Conservation (phyloP, 805 yeast genomes). For the Kuraishia floccosa region DNA sequence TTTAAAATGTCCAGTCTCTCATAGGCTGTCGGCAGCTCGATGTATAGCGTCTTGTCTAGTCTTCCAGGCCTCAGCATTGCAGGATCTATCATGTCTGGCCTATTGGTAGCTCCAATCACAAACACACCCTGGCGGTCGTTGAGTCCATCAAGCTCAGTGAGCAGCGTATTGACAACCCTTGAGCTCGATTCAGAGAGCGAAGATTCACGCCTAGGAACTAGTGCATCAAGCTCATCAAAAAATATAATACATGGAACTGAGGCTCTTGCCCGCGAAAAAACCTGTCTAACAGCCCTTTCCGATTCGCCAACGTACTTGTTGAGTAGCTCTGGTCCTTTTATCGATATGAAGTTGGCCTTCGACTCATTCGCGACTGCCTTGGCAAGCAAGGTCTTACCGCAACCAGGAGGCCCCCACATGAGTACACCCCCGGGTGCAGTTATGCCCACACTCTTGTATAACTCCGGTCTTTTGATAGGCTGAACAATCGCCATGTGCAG, state of each 20-base stretch:
- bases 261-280: conserved; percentile 87
- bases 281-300: conserved; percentile 86
- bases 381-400: conserved; percentile 93
- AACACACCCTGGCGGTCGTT: conserved; percentile 89
- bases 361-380: conserved; percentile 98
- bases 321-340: conserved; percentile 92
- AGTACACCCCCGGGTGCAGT: conserved; percentile 95
- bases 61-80: conserved; percentile 98
- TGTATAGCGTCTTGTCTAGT: conserved; percentile 83
- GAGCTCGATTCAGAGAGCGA: conserved; percentile 83
- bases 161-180: conserved; percentile 86
- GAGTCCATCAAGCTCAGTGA: conserved; percentile 91
- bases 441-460: conserved; percentile 84
- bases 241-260: conserved; percentile 92
- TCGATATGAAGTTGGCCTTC: conserved; percentile 89
- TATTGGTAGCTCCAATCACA: conserved; percentile 92
- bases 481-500: conserved; percentile 96
- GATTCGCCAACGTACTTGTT: conserved; percentile 95
- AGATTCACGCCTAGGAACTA: conserved; percentile 90
- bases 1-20: conserved; percentile 77
- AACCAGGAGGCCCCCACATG: conserved; percentile 99
- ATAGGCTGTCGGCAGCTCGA: conserved; percentile 70
- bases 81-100: conserved; percentile 97
- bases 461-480: conserved; percentile 87
- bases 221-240: conserved; percentile 92